Percentiles rank a stretch among this genome's conserved stretches.
Evolutionary conservation across 345 rosid species (phyloP).

Genomic region (Bruguiera parviflora): DNA sequence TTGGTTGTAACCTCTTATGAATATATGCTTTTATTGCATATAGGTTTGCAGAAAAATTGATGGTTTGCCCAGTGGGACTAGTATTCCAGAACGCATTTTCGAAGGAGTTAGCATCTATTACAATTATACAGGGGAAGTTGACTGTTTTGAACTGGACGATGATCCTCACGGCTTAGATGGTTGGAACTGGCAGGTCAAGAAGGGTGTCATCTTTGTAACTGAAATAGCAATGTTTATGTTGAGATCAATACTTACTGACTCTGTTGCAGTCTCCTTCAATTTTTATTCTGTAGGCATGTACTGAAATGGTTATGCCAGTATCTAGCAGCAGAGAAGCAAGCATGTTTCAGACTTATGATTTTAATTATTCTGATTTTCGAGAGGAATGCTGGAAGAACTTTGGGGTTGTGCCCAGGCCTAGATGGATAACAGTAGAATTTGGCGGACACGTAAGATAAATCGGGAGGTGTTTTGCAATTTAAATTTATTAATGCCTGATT

Average conservation of each 20-base stretch:
- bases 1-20: neutral
- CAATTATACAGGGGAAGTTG: slow-evolving; percentile 72
- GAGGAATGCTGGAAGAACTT: slow-evolving; percentile 64
- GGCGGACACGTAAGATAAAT: slow-evolving; percentile 77
- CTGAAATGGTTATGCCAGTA: slow-evolving; percentile 80
- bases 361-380: slow-evolving; percentile 57
- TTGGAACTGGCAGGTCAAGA: slow-evolving; percentile 93
- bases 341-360: slow-evolving; percentile 63
- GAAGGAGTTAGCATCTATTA: slow-evolving; percentile 72
- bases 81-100: slow-evolving; percentile 66
- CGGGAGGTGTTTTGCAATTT: neutral
- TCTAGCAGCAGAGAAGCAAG: slow-evolving; percentile 57
- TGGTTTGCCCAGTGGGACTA: slow-evolving; percentile 45
- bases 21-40: neutral
- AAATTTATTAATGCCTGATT: neutral
- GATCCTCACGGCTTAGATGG: slow-evolving; percentile 97
- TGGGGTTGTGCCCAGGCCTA: slow-evolving; percentile 66
- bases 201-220: slow-evolving; percentile 14
- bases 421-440: slow-evolving; percentile 76
- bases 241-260: neutral
- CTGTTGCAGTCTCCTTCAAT: neutral
- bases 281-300: slow-evolving; percentile 57
- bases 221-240: neutral
- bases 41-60: slow-evolving; percentile 85
- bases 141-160: slow-evolving; percentile 87